These are phyloP conservation scores for Metroxylon sagu DNA, from an alignment of 176 grass and related monocot species.

Conservation along the genomic window DNA sequence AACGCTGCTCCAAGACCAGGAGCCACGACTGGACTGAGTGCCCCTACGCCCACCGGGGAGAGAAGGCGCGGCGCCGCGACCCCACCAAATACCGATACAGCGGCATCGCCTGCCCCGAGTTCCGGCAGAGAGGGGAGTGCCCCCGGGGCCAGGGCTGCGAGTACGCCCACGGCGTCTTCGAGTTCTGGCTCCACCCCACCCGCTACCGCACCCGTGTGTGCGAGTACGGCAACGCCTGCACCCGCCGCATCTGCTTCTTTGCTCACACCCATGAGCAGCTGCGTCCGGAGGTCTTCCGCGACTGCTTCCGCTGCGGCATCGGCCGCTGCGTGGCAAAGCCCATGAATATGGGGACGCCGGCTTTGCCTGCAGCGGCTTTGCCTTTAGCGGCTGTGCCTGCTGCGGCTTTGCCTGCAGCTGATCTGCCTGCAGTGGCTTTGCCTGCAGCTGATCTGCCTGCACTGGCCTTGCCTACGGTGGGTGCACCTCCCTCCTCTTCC, in stretches of 20 bases:
- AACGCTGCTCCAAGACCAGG: constrained; percentile 9
- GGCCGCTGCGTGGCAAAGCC: background rate
- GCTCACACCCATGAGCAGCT: constrained; percentile 16
- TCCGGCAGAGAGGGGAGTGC: constrained; percentile 15
- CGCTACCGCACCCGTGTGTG: constrained; percentile 21
- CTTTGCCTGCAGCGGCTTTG: too few relatives aligned
- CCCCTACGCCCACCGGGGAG: constrained; percentile 10
- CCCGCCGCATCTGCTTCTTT: constrained; percentile 23
- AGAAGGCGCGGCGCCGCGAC: constrained; percentile 28
- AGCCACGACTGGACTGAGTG: constrained; percentile 13
- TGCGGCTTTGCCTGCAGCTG: too few relatives aligned
- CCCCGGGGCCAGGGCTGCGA: constrained; percentile 16
- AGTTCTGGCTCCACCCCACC: constrained; percentile 27
- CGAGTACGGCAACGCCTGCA: constrained; percentile 4
- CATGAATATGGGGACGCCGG: too few relatives aligned
- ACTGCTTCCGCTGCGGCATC: background rate
- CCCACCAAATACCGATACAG: constrained; percentile 12
- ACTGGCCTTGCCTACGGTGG: too few relatives aligned
- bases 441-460: too few relatives aligned
- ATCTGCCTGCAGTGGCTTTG: too few relatives aligned
- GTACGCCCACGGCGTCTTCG: constrained; percentile 28
- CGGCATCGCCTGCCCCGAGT: constrained; percentile 15
- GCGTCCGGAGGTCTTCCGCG: constrained; percentile 1
- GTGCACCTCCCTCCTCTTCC: too few relatives aligned
- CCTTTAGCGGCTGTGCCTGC: too few relatives aligned